A percentile compares a stretch with the other conserved stretches of the same genome.
phyloP scores from a whole-genome alignment of 225 moss, liverwort and hornwort species.

The Straminergon stramineum region DNA sequence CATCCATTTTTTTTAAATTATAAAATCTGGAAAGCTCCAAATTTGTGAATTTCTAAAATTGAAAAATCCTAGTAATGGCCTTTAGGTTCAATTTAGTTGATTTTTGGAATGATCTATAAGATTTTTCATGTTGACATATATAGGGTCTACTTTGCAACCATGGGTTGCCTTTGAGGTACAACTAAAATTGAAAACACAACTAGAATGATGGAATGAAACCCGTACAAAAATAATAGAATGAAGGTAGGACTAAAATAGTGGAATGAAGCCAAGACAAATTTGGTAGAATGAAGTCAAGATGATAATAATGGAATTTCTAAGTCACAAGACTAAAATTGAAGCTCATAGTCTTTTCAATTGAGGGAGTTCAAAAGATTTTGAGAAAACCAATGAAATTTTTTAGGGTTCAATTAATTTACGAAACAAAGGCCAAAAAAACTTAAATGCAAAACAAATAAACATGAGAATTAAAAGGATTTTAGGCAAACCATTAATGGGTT shows the following conservation, averaged over 20 bases:
- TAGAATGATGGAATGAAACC: not conserved
- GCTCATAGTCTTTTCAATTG: not conserved
- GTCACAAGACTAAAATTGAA: not conserved
- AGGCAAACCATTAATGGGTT: not conserved
- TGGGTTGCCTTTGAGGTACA: too few species aligned
- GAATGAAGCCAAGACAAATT: not conserved
- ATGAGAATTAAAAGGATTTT: not conserved
- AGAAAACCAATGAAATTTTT: not conserved
- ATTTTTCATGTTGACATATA: not conserved
- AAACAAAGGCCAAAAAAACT: rapidly evolving
- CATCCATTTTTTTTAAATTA: not conserved
- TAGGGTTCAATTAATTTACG: not conserved
- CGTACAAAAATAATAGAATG: too few species aligned
- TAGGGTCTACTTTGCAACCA: too few species aligned
- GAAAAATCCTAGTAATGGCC: not conserved
- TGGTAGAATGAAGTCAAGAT: not conserved
- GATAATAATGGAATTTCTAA: not conserved
- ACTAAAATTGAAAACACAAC: too few species aligned
- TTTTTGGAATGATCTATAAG: not conserved
- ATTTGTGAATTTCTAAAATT: not conserved
- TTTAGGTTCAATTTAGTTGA: not conserved
- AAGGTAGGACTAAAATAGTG: too few species aligned
- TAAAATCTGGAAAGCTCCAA: not conserved
- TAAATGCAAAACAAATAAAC: not conserved
- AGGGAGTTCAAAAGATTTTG: not conserved